Evolutionary conservation across 306 rosid species (phyloP), one percentile per base, ranked within the genome.

Genomic region (Luffa aegyptiaca): DNA sequence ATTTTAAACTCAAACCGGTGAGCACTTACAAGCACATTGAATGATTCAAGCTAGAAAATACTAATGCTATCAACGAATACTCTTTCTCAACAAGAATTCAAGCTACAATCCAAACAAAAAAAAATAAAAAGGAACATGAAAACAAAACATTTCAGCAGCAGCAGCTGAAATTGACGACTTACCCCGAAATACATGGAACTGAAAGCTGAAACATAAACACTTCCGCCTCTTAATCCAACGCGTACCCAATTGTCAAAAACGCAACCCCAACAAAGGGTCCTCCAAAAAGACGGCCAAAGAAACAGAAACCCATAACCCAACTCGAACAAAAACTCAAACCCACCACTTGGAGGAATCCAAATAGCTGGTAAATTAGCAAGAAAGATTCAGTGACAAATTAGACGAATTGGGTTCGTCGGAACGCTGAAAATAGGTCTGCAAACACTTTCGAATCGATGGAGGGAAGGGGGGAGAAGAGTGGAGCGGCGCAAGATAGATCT

Each of bases 101-200:
- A 62, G 42, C 51, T 73, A 21, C 59, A 48, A 9, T 75, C 26
- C 37, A 52, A 72, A 72, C 0, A 42, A 49, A 9, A 74, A 17
- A 46, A 39, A 66, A 48, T 37, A 73, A 49, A 65, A 70, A 70
- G 9, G 58, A 72, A 72, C 13, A 72, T 31, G 31, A 16, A 45
- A 56, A 51, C 33, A 48, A 31, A 44, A 58, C 48, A 53, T 55
- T 20, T 76, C 7, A 49, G 57, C 31, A 81, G 68, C 48, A 31
- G 66, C 59, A 52, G 41, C 39, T 74, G 31, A 35, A 11, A 39
- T 4, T 3, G 5, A 35, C 7, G 14, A 44, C 84, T 71, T 78
- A 88, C 88, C 82, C 64, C 80, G 79, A 80, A 83, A 80, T 56
- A 72, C 83, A 84, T 69, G 57, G 75, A 83, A 82, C 61, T 33